Evolutionary conservation across 495 filamentous ascomycete genomes (phyloP).

Genomic region (Talaromyces ruber): DNA sequence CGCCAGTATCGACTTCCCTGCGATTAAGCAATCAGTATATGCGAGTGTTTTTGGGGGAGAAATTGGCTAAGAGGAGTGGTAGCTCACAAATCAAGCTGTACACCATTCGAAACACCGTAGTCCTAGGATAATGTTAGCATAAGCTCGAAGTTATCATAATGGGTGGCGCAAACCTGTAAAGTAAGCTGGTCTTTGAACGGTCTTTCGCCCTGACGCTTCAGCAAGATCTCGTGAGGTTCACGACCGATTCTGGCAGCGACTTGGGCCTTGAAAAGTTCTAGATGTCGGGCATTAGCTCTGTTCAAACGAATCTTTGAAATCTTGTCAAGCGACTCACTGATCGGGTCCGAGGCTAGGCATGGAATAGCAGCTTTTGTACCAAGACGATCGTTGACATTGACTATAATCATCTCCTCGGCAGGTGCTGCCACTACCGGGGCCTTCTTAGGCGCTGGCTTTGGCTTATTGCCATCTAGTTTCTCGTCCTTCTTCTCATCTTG

Average conservation of each 20-base stretch:
- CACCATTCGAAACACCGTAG: constrained; percentile 83
- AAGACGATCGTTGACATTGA: constrained; percentile 84
- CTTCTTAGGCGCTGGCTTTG: constrained; percentile 25
- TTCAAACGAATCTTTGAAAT: not conserved
- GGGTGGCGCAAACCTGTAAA: not conserved
- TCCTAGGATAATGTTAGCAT: constrained; percentile 49
- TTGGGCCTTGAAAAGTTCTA: constrained; percentile 76
- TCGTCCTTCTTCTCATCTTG: not conserved
- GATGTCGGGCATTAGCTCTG: constrained; percentile 12
- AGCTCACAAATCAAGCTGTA: constrained; percentile 71
- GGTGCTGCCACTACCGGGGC: constrained; percentile 31
- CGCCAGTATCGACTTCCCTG: constrained; percentile 68
- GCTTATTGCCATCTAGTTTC: constrained; percentile 20
- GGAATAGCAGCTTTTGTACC: constrained; percentile 88
- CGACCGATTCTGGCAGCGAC: constrained; percentile 81
- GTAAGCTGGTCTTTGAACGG: constrained; percentile 87
- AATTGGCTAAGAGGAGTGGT: constrained; percentile 8
- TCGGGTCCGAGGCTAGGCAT: constrained; percentile 70
- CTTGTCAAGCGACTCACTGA: constrained; percentile 37
- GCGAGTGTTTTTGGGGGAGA: not conserved
- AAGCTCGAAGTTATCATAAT: not conserved
- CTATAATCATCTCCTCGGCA: constrained; percentile 77
- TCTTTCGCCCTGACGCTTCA: constrained; percentile 84
- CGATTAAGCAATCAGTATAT: constrained; percentile 17
- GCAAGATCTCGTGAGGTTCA: constrained; percentile 79